Evolutionary conservation across 2,329 filamentous ascomycete species (phyloP).

Genomic region (Ophiocordyceps australis): DNA sequence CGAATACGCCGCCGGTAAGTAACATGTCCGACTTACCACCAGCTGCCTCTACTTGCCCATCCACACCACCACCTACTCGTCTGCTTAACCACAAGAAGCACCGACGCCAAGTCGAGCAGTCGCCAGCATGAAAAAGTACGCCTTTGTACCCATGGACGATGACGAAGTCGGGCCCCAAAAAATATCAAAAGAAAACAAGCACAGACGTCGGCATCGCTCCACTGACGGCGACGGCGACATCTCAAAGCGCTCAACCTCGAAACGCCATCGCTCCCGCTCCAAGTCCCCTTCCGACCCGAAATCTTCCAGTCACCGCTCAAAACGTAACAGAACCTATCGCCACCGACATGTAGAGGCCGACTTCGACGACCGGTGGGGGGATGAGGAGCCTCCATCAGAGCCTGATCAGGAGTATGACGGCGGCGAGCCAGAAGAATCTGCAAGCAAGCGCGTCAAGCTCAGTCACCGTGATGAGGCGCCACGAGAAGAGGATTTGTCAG

Average conservation of each 20-base stretch:
- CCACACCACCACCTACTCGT: too few species aligned
- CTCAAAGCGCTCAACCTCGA: slow-evolving; percentile 8
- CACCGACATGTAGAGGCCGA: slow-evolving; percentile 25
- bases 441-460: slow-evolving; percentile 51
- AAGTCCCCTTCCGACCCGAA: slow-evolving; percentile 10
- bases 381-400: slow-evolving; percentile 43
- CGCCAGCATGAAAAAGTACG: slow-evolving; percentile 45
- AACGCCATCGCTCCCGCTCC: slow-evolving; percentile 13
- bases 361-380: slow-evolving; percentile 67
- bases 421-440: slow-evolving; percentile 47
- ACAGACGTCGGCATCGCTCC: slow-evolving; percentile 19
- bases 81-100: too few species aligned
- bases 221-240: slow-evolving; percentile 13
- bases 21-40: too few species aligned
- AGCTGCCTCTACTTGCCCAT: too few species aligned
- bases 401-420: slow-evolving; percentile 26
- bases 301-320: slow-evolving; percentile 9
- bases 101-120: too few species aligned
- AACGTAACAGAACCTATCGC: slow-evolving; percentile 22
- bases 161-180: slow-evolving; percentile 38
- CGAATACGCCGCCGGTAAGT: too few species aligned
- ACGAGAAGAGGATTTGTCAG: slow-evolving; percentile 31
- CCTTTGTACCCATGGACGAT: slow-evolving; percentile 49
- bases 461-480: slow-evolving; percentile 28
- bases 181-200: slow-evolving; percentile 29